Percentiles rank a stretch among this genome's conserved stretches.
Conservation (phyloP, 352 stramenopile genomes). For the Globisporangium sylvaticum region DNA sequence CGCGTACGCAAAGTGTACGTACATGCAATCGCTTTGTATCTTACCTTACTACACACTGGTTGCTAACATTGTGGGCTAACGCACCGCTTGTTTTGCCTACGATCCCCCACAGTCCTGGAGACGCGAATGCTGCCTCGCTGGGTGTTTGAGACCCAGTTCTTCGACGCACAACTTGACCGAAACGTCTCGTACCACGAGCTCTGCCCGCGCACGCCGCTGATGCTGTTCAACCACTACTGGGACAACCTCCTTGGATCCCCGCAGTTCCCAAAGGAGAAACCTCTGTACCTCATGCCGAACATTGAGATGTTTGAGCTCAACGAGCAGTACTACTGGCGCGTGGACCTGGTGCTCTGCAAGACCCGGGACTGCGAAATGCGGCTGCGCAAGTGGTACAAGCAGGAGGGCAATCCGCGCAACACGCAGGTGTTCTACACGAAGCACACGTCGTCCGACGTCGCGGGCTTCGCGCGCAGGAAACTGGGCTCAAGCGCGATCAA, state of each 20-base stretch:
- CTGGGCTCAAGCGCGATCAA: constrained; percentile 20
- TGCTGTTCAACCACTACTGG: constrained; percentile 67
- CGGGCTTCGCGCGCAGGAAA: constrained; percentile 23
- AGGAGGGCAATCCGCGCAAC: constrained; percentile 52
- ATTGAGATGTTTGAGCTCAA: constrained; percentile 58
- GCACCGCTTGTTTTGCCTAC: neutral
- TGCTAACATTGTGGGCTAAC: neutral
- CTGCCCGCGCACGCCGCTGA: constrained; percentile 38
- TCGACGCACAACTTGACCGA: constrained; percentile 19
- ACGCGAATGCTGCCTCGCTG: constrained; percentile 42
- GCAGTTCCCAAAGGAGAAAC: constrained; percentile 32
- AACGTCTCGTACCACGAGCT: constrained; percentile 48
- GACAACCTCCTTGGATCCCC: constrained; percentile 22
- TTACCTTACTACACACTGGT: neutral
- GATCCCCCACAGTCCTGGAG: constrained; percentile 26
- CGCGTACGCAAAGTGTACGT: constrained; percentile 61
- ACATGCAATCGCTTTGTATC: neutral
- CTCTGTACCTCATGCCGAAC: constrained; percentile 48
- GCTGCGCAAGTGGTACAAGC: constrained; percentile 45
- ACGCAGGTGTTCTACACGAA: constrained; percentile 50
- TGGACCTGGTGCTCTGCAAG: constrained; percentile 46
- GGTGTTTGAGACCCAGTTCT: constrained; percentile 36
- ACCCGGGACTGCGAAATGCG: constrained; percentile 39
- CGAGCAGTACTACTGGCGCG: constrained; percentile 30
- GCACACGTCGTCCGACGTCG: constrained; percentile 55